These are phyloP conservation scores for Scheffersomyces lignosus DNA, from an alignment of 805 yeast species.

Conservation along the genomic window DNA sequence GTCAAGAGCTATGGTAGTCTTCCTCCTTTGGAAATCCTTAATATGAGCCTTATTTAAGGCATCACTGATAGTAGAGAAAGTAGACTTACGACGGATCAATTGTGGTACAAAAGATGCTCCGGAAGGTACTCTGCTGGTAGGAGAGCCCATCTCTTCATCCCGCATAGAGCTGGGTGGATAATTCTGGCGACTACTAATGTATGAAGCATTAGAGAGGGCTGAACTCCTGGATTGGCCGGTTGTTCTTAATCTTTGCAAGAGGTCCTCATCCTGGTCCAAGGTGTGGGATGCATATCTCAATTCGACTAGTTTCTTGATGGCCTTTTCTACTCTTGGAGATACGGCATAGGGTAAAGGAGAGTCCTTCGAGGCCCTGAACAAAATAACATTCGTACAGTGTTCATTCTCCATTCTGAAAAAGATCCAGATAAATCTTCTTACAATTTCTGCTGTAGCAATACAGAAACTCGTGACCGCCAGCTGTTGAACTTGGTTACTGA, in stretches of 20 bases:
- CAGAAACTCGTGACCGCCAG: slow-evolving; percentile 83
- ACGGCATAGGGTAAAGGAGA: slow-evolving; percentile 77
- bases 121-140: slow-evolving; percentile 6
- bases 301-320: slow-evolving; percentile 36
- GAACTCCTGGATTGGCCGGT: background rate
- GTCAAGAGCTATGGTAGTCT: slow-evolving; percentile 26
- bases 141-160: slow-evolving; percentile 14
- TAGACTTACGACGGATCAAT: slow-evolving; percentile 24
- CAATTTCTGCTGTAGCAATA: slow-evolving; percentile 77
- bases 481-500: slow-evolving; percentile 75
- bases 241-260: background rate
- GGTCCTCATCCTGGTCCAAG: background rate
- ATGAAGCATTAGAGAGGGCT: background rate
- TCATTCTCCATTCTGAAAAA: slow-evolving; percentile 94
- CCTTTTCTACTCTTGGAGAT: slow-evolving; percentile 31
- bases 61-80: slow-evolving; percentile 47
- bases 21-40: slow-evolving; percentile 78
- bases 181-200: background rate
- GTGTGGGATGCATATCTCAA: slow-evolving; percentile 21
- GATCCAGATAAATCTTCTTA: slow-evolving; percentile 87
- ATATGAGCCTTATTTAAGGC: slow-evolving; percentile 76
- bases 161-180: background rate
- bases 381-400: slow-evolving; percentile 84
- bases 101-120: slow-evolving; percentile 1
- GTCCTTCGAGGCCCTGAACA: slow-evolving; percentile 86